A percentile compares a stretch with the other conserved stretches of the same genome.
phyloP scores from a whole-genome alignment of 2,329 filamentous ascomycete genomes.

The Penicillium capsulatum region DNA sequence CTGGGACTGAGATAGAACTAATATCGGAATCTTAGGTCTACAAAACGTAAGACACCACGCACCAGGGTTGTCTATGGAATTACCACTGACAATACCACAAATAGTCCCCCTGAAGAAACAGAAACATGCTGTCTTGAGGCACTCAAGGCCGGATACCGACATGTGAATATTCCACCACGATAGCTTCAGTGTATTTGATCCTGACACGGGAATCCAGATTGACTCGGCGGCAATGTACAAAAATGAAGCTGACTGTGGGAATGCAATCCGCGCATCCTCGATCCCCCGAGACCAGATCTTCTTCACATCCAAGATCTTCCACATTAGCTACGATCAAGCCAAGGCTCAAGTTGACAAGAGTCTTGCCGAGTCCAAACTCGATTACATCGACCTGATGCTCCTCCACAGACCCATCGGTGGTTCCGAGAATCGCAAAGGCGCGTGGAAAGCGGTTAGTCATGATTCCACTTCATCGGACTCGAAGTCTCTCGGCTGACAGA shows the following conservation, averaged over 20 bases:
- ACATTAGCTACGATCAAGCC: constrained; percentile 41
- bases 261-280: constrained; percentile 55
- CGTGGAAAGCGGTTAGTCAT: constrained; percentile 61
- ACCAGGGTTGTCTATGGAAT: neutral
- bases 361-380: constrained; percentile 61
- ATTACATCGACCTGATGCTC: constrained; percentile 69
- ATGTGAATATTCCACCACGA: constrained; percentile 8
- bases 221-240: constrained; percentile 59
- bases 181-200: neutral
- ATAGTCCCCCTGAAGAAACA: constrained; percentile 15
- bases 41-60: constrained; percentile 13
- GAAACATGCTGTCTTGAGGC: constrained; percentile 19
- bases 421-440: constrained; percentile 58
- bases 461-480: neutral
- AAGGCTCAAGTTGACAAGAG: constrained; percentile 58
- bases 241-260: constrained; percentile 66
- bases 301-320: constrained; percentile 52
- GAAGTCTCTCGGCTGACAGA: neutral
- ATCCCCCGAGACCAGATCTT: constrained; percentile 65
- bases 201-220: constrained; percentile 28
- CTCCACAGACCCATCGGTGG: constrained; percentile 74
- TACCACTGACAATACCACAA: constrained; percentile 1
- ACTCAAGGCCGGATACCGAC: constrained; percentile 17
- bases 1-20: no score
- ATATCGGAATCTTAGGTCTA: constrained; percentile 15